A percentile compares a stretch with the other conserved stretches of the same genome.
phyloP scores from a whole-genome alignment of 768 basidiomycete genomes.

The Naganishia friedmannii region DNA sequence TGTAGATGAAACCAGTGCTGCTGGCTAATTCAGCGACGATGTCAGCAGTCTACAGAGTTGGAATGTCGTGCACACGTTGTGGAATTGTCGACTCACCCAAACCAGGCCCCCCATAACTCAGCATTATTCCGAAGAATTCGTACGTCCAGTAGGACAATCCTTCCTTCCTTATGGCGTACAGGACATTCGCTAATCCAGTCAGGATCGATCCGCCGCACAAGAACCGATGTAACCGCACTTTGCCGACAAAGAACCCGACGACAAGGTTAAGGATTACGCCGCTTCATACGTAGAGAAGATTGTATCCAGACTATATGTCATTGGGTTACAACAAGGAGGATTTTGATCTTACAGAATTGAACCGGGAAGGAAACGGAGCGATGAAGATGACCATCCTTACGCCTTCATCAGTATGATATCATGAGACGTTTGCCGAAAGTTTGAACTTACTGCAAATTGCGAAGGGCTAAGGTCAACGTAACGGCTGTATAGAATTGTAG shows the following conservation, averaged over 20 bases:
- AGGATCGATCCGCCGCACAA: neutral
- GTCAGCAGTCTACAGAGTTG: neutral
- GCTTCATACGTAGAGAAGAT: neutral
- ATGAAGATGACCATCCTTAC: no score
- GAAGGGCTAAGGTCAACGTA: neutral
- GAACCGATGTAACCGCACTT: neutral
- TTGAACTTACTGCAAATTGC: neutral
- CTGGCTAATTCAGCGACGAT: neutral
- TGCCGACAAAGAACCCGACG: neutral
- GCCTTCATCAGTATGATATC: no score
- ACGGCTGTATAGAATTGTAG: neutral
- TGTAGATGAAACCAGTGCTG: neutral
- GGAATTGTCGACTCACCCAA: neutral
- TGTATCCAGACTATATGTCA: no score
- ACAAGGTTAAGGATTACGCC: neutral
- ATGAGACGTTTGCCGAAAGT: neutral
- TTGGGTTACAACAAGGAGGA: no score
- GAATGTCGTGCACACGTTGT: neutral
- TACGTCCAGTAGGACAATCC: neutral
- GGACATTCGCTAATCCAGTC: neutral
- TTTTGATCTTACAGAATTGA: neutral
- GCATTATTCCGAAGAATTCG: neutral
- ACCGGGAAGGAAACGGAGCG: constrained; percentile 2
- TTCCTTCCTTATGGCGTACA: neutral
- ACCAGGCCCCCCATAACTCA: neutral